phyloP scores from a whole-genome alignment of 176 grass and related monocot genomes.

The Oryza brachyantha region DNA sequence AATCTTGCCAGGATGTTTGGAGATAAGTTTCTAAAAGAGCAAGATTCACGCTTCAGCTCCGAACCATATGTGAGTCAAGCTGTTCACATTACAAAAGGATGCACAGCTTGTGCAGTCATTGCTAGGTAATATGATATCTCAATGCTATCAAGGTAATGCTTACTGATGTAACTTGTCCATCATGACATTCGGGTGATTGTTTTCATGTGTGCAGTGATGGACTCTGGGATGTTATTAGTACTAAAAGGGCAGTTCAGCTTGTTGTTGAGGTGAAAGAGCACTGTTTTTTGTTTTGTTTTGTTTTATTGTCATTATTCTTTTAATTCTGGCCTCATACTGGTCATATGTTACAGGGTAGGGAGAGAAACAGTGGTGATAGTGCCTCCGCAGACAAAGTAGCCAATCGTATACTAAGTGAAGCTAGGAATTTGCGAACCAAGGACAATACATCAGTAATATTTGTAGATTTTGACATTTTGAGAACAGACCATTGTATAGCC shows the following conservation, averaged over 20 bases:
- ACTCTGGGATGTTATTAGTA: constrained; percentile 83
- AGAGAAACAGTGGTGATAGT: constrained; percentile 25
- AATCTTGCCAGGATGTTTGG: constrained; percentile 85
- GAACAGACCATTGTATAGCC: constrained; percentile 54
- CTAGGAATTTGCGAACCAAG: constrained; percentile 60
- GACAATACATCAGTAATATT: constrained; percentile 86
- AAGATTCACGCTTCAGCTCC: constrained; percentile 76
- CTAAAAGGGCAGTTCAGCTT: constrained; percentile 64
- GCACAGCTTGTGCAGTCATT: constrained; percentile 65
- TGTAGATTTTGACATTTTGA: constrained; percentile 81
- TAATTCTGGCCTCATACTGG: constrained; percentile 2
- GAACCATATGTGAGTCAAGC: constrained; percentile 77
- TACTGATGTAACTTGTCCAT: neutral
- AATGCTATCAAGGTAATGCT: neutral
- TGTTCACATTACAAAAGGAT: constrained; percentile 51
- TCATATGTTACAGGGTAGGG: constrained; percentile 43
- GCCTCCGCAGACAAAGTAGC: constrained; percentile 48
- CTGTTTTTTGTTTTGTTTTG: neutral
- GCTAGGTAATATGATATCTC: constrained; percentile 59
- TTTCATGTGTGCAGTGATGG: constrained; percentile 55
- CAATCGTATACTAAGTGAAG: constrained; percentile 57
- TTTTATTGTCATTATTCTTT: neutral
- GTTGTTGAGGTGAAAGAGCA: constrained; percentile 49
- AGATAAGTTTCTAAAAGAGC: constrained; percentile 84
- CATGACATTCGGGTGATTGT: neutral